These are phyloP conservation scores for Nakazawaea sp. DNA, from an alignment of 805 yeast genomes.

Conservation along the genomic window DNA sequence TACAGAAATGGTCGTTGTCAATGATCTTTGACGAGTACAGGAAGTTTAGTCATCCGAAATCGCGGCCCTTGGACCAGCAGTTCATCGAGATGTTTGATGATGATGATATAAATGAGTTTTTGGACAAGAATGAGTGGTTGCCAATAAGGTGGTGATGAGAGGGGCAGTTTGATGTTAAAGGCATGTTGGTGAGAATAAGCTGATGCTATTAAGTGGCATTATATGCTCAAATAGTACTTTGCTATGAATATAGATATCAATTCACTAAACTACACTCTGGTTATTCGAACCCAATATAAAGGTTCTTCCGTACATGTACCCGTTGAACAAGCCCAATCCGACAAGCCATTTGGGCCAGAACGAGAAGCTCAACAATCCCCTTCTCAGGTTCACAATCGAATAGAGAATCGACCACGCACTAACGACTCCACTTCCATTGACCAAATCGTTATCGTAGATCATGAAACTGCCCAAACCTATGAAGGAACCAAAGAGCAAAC, in stretches of 20 bases:
- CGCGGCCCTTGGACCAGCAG: constrained; percentile 92
- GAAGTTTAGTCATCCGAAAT: constrained; percentile 91
- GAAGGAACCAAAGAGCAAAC: constrained; percentile 54
- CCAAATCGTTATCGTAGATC: constrained; percentile 67
- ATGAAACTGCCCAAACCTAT: constrained; percentile 66
- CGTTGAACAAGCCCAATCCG: constrained; percentile 53
- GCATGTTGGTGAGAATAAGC: too few species aligned
- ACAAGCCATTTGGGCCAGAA: constrained; percentile 57
- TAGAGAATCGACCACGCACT: constrained; percentile 80
- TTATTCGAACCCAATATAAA: constrained; percentile 22
- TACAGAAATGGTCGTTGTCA: constrained; percentile 89
- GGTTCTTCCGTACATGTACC: constrained; percentile 61
- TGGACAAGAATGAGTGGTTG: constrained; percentile 46
- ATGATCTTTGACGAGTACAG: constrained; percentile 96
- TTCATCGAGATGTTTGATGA: constrained; percentile 87
- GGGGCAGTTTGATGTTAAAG: too few species aligned
- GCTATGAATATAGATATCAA: too few species aligned
- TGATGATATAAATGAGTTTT: constrained; percentile 47
- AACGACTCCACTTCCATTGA: constrained; percentile 74
- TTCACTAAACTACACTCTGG: neutral
- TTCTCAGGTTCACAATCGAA: constrained; percentile 60
- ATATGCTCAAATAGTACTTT: too few species aligned
- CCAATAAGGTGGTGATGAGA: constrained; percentile 61
- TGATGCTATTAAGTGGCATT: too few species aligned
- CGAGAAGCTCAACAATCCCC: constrained; percentile 47